Conservation (phyloP, 2,329 filamentous ascomycete species). For the Alternaria gansuensis region DNA sequence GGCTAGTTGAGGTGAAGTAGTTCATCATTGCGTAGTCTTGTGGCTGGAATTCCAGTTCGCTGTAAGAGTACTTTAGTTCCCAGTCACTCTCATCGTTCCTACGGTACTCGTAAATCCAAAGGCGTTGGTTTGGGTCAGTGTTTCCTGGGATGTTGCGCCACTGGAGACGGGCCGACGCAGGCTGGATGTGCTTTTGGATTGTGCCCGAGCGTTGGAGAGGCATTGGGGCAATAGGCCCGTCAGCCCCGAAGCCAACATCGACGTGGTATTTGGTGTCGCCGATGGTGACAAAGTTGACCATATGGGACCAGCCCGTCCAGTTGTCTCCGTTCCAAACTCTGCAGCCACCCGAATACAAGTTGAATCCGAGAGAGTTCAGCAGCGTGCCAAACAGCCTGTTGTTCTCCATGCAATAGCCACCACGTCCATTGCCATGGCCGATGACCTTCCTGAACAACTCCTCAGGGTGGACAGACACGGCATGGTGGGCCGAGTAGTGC, state of each 20-base stretch:
- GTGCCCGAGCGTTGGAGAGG: conserved; percentile 45
- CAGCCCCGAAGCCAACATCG: conserved; percentile 57
- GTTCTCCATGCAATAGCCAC: conserved; percentile 70
- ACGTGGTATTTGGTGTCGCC: conserved; percentile 48
- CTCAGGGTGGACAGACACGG: conserved; percentile 60
- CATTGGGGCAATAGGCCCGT: conserved; percentile 52
- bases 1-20: conserved; percentile 48
- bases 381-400: conserved; percentile 63
- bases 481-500: conserved; percentile 56
- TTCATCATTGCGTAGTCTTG: conserved; percentile 48
- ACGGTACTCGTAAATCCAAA: conserved; percentile 57
- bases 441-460: conserved; percentile 65
- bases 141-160: conserved; percentile 48
- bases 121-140: conserved; percentile 49
- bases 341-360: conserved; percentile 53
- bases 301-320: conserved; percentile 54
- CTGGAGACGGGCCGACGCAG: conserved; percentile 45
- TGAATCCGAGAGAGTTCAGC: conserved; percentile 62
- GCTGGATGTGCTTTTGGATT: conserved; percentile 42
- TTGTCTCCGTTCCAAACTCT: conserved; percentile 47
- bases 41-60: conserved; percentile 52
- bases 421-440: conserved; percentile 58
- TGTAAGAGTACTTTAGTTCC: conserved; percentile 71
- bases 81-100: conserved; percentile 59
- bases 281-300: conserved; percentile 57